Conservation (phyloP, 192 early-diverging fungal genomes). For the Entomortierella chlamydospora region DNA sequence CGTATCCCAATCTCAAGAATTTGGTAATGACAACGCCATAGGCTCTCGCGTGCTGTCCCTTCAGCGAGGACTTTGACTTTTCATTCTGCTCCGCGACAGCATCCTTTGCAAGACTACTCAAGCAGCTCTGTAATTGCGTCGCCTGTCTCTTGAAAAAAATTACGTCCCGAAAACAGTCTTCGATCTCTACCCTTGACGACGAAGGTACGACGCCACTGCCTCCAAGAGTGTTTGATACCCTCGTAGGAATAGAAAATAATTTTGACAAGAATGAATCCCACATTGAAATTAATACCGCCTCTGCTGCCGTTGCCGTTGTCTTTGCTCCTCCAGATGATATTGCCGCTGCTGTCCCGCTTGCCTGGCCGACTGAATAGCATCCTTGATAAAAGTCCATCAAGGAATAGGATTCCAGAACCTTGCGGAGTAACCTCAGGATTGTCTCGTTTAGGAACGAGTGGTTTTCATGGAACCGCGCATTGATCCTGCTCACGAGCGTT, state of each 20-base stretch:
- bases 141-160: constrained; percentile 24
- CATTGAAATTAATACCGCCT: background rate
- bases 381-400: constrained; percentile 20
- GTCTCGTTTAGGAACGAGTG: constrained; percentile 44
- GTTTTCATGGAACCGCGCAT: constrained; percentile 28
- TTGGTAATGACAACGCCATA: constrained; percentile 20
- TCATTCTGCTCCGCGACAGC: background rate
- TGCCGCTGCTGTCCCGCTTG: background rate
- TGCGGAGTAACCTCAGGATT: constrained; percentile 24
- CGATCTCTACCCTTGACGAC: background rate
- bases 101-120: background rate
- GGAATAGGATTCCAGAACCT: constrained; percentile 6
- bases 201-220: background rate
- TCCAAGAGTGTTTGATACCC: constrained; percentile 35
- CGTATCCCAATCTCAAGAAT: constrained; percentile 25
- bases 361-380: background rate
- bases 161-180: constrained; percentile 31
- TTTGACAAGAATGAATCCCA: constrained; percentile 41
- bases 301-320: background rate
- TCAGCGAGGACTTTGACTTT: no score
- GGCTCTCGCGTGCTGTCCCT: background rate
- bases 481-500: constrained; percentile 26
- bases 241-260: constrained; percentile 38
- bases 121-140: constrained; percentile 13
- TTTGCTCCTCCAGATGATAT: no score